Base-by-base conservation (phyloP, 345 rosid species). In the Ceriops tagal region DNA sequence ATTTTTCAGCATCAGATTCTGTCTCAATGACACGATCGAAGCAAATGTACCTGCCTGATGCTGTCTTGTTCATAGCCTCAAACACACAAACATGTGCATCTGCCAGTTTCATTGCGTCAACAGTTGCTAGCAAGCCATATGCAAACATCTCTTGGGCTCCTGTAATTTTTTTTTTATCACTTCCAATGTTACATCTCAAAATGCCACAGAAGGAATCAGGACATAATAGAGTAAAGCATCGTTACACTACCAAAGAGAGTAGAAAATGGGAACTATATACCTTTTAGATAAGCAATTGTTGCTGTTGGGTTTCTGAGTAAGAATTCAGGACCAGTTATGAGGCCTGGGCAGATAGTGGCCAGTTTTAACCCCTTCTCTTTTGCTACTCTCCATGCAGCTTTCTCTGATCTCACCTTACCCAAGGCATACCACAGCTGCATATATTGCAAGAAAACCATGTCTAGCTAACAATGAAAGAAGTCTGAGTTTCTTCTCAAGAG, bases 361-460 rank as follows among this genome's bases (percentile, higher is more conserved):
- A 66, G 31, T n/a, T 66, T 73, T 43, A 89, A 39, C 28, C 92
- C 93, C 20, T 64, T 70, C 58, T 81, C 84, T 31, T 83, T 77
- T 3, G 96, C 86, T n/a, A 81, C 75, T 62, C 76, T 82, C 89
- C 92, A 86, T 0, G 89, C 90, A 16, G 76, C 79, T 58, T 77
- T 86, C 84, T 93, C 99, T 2, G 97, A 93, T 76, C 71, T 87
- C n/a, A 89, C 79, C 80, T 91, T 95, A n/a, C 97, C 99, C 72
- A 91, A 71, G 2, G 97, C 95, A 80, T 87, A 87, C 92, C 97
- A 85, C 4, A 91, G 87, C 97, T 91, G 84, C 66, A 47, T 35
- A 47, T 30, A 60, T 58, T 20, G n/a, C 20, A 37, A 60, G 56
- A 24, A 58, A 53, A 43, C 43, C 5, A 39, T 6, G 26, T 10